phyloP scores from a whole-genome alignment of 2,329 filamentous ascomycete species.

The Talaromyces verruculosus region DNA sequence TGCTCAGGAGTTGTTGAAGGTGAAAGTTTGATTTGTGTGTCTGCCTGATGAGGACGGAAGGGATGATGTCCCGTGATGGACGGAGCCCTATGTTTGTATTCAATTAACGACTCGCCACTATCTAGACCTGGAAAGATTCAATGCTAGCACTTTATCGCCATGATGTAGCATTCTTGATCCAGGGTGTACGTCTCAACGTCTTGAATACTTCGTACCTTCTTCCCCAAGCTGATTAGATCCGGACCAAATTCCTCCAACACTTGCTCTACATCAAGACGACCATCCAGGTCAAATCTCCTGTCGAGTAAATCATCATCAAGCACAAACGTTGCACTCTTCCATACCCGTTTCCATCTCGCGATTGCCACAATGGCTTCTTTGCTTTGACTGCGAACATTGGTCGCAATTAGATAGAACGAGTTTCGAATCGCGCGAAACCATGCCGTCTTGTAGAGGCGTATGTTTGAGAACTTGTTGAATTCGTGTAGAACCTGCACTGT shows the following conservation, averaged over 20 bases:
- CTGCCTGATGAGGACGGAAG: neutral
- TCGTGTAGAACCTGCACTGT: too few species aligned
- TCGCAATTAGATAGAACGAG: neutral
- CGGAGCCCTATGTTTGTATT: neutral
- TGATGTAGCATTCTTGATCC: neutral
- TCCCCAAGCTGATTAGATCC: neutral
- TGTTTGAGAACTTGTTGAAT: too few species aligned
- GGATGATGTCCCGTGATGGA: neutral
- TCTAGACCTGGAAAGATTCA: neutral
- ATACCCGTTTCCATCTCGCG: neutral
- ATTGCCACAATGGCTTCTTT: neutral
- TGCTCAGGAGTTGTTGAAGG: slow-evolving; percentile 49
- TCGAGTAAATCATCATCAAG: neutral
- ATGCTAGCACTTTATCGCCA: too few species aligned
- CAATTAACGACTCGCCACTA: neutral
- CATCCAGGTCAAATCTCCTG: neutral
- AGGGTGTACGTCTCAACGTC: neutral
- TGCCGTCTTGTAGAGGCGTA: too few species aligned
- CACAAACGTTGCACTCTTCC: neutral
- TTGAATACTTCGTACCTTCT: neutral
- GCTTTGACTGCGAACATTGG: neutral
- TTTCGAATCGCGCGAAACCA: too few species aligned
- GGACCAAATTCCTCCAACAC: neutral
- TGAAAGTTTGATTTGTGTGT: neutral
- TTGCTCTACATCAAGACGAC: neutral